Evolutionary conservation across 2,329 filamentous ascomycete species (phyloP).

Genomic region (Colletotrichum caudatum): DNA sequence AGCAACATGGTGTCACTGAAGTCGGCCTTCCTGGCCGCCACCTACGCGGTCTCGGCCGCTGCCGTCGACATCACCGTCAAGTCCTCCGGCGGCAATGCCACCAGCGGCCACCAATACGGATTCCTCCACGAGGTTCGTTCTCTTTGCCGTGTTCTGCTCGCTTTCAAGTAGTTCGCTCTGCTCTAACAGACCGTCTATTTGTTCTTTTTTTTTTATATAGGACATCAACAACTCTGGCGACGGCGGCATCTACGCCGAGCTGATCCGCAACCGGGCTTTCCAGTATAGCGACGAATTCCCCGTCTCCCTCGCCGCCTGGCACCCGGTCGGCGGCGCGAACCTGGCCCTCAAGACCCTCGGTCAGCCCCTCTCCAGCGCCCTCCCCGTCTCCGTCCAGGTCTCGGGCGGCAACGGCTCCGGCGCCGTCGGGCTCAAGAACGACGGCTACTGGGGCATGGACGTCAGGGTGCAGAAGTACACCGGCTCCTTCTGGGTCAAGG

Average conservation of each 20-base stretch:
- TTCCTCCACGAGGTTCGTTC: conserved; percentile 57
- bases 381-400: conserved; percentile 65
- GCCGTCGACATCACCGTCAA: conserved; percentile 58
- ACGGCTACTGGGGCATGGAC: conserved; percentile 69
- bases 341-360: conserved; percentile 61
- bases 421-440: conserved; percentile 62
- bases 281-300: conserved; percentile 63
- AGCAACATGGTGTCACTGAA: conserved; percentile 40
- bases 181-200: neutral
- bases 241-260: conserved; percentile 78
- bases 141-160: too few species aligned
- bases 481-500: conserved; percentile 66
- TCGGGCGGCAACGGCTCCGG: conserved; percentile 47
- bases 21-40: conserved; percentile 43
- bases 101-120: conserved; percentile 59
- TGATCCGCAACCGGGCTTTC: conserved; percentile 78
- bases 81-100: conserved; percentile 55
- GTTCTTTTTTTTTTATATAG: conserved; percentile 50
- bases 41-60: conserved; percentile 43
- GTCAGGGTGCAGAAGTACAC: conserved; percentile 61
- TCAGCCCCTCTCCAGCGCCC: conserved; percentile 63
- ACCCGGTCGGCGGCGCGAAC: conserved; percentile 55
- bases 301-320: conserved; percentile 60
- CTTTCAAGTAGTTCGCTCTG: neutral
- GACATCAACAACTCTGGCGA: conserved; percentile 78